A percentile compares a stretch with the other conserved stretches of the same genome.
phyloP scores from a whole-genome alignment of 192 early-diverging fungal species.

The Bifiguratus adelaidae region DNA sequence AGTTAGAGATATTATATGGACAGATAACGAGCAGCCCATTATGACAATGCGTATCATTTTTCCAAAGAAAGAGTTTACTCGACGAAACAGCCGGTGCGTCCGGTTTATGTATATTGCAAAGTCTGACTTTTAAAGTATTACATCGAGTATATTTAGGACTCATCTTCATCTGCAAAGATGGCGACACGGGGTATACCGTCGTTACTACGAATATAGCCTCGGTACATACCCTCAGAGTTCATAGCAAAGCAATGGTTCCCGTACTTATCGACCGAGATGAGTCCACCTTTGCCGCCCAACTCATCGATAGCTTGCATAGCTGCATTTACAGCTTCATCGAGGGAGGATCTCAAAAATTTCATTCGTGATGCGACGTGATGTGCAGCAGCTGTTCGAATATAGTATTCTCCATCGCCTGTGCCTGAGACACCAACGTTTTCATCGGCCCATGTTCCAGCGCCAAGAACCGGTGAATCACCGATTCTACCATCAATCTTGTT shows the following conservation, averaged over 20 bases:
- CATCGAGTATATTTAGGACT: no score
- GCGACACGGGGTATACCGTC: no score
- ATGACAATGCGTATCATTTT: no score
- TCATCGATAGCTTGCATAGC: constrained; percentile 16
- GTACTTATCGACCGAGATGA: constrained; percentile 26
- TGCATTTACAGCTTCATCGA: constrained; percentile 14
- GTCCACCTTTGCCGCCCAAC: constrained; percentile 22
- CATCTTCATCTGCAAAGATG: no score
- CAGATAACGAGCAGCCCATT: no score
- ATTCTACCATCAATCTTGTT: constrained; percentile 29
- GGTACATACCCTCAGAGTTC: constrained; percentile 31
- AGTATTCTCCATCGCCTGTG: constrained; percentile 35
- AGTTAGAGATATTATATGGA: no score
- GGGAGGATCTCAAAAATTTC: constrained; percentile 20
- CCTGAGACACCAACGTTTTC: constrained; percentile 24
- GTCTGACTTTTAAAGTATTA: no score
- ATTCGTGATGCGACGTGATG: constrained; percentile 32
- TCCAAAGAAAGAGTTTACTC: no score
- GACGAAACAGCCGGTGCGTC: no score
- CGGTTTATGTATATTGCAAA: no score
- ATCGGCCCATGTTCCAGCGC: constrained; percentile 34
- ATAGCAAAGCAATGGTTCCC: constrained; percentile 26
- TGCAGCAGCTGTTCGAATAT: constrained; percentile 23
- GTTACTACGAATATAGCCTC: constrained; percentile 30
- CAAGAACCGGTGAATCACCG: constrained; percentile 35